Evolutionary conservation across 1,139 yeast genomes (phyloP), one percentile per base, ranked within the genome.

Genomic region (Blastobotrys arbuscula): DNA sequence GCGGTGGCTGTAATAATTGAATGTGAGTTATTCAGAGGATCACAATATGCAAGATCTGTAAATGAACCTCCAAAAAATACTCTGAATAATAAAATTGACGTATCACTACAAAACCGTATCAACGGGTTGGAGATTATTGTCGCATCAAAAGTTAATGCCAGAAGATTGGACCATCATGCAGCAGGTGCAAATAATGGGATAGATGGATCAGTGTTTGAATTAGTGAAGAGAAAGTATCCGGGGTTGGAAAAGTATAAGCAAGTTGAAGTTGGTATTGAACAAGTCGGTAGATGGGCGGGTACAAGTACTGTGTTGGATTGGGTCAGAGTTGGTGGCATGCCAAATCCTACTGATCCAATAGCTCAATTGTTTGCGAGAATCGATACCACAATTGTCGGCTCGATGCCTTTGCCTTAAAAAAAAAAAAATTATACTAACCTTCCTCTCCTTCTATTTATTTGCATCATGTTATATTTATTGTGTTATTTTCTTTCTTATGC

Each of bases 1-100:
- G 45, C 45, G 23, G 45, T 42, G 12, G 33, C 39, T 13, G 45
- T 42, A 18, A 42, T 42, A 12, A 42, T 42, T 21, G 45, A 42
- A 21, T 42, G 45, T 15, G 45, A 34, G 15, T 24, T 42, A 15
- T 42, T 24, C 19, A 18, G 33, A n/a, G 39, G 39, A 2, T 42
- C 45, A 33, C 35, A 12, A 2, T 42, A 42, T 21, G 36, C 45
- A 13, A 33, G 18, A 12, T 24, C 4, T 15, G 28, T 31, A n/a
- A 21, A 34, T n/a, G 30, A 20, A 18, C 18, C 18, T 15, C 31
- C 42, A 16, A n/a, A 9, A 6, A 10, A 4, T 16, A 23, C 42
- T 16, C 21, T 12, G 7, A 4, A 39, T 13, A 20, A 20, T 15
- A 3, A n/a, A n/a, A 15, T 24, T 20, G 44, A 41, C 9, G 20